Evolutionary conservation across 257 asterid species (phyloP).

Genomic region (Solanum etuberosum): DNA sequence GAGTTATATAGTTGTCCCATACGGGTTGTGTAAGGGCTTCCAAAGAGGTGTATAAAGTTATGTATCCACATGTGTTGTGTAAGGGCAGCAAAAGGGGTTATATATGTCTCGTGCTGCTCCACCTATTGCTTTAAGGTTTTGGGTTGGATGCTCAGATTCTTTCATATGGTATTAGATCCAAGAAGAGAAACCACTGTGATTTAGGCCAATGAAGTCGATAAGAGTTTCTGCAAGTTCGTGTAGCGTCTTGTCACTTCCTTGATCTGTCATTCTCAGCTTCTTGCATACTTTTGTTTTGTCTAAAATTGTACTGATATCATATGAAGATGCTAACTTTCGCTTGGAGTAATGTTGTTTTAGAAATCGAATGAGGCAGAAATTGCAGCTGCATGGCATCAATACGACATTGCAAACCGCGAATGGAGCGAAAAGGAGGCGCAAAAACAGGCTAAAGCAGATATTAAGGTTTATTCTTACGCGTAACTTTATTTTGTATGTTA

Average conservation of each 20-base stretch:
- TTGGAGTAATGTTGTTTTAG: conserved; percentile 33
- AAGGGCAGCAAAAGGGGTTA: background rate
- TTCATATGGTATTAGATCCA: background rate
- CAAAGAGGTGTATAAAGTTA: background rate
- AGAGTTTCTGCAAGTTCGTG: background rate
- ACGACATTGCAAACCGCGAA: conserved; percentile 48
- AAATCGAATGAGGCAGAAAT: conserved; percentile 43
- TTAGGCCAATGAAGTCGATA: background rate
- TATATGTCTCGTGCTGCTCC: background rate
- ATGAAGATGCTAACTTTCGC: conserved; percentile 3
- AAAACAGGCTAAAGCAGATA: conserved; percentile 51
- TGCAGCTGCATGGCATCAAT: conserved; percentile 37
- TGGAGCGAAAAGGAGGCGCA: conserved; percentile 56
- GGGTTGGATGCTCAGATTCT: background rate
- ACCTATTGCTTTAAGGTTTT: background rate
- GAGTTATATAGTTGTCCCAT: background rate
- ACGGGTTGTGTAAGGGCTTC: background rate
- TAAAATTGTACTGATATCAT: background rate
- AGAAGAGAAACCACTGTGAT: background rate
- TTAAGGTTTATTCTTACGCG: conserved; percentile 39
- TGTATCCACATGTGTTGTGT: background rate
- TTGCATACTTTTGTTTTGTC: background rate
- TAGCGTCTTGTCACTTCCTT: background rate
- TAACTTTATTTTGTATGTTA: background rate
- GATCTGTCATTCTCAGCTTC: background rate